These are phyloP conservation scores for Pelargonium myrrhifolium DNA, from an alignment of 441 rosid genomes.

Conservation along the genomic window DNA sequence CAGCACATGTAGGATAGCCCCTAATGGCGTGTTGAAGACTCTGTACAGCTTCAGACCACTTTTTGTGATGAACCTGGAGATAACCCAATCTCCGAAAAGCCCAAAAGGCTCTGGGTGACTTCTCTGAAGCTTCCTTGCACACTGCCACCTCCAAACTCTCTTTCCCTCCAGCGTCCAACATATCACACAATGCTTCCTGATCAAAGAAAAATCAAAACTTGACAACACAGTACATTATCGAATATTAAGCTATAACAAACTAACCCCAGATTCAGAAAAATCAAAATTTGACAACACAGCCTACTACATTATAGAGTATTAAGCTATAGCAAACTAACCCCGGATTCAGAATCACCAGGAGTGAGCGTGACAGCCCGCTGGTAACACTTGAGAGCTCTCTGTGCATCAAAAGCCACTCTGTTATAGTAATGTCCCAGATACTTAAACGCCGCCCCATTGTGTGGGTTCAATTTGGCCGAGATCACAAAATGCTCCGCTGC, in stretches of 20 bases:
- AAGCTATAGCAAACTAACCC: conserved; percentile 23
- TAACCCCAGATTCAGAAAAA: conserved; percentile 39
- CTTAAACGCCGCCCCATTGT: conserved; percentile 55
- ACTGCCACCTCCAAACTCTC: conserved; percentile 60
- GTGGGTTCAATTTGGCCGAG: conserved; percentile 62
- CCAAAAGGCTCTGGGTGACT: conserved; percentile 93
- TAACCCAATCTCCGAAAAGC: conserved; percentile 78
- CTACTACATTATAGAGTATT: not conserved
- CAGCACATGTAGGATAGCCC: conserved; percentile 70
- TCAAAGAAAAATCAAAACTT: not conserved
- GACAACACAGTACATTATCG: not conserved
- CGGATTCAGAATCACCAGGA: conserved; percentile 62
- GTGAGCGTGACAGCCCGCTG: conserved; percentile 63
- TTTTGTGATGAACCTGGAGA: conserved; percentile 57
- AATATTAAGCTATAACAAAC: not conserved
- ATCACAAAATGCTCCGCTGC: conserved; percentile 72
- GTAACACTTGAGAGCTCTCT: conserved; percentile 83
- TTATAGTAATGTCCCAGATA: conserved; percentile 77
- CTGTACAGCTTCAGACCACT: conserved; percentile 84
- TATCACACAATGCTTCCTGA: conserved; percentile 72
- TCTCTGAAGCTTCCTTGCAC: conserved; percentile 67
- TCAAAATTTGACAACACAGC: not conserved
- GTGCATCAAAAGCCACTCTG: conserved; percentile 33
- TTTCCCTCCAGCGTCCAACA: conserved; percentile 62
- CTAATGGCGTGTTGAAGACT: conserved; percentile 92